A percentile compares a stretch with the other conserved stretches of the same genome.
phyloP scores from a whole-genome alignment of 345 rosid species.

The Viola odorata region DNA sequence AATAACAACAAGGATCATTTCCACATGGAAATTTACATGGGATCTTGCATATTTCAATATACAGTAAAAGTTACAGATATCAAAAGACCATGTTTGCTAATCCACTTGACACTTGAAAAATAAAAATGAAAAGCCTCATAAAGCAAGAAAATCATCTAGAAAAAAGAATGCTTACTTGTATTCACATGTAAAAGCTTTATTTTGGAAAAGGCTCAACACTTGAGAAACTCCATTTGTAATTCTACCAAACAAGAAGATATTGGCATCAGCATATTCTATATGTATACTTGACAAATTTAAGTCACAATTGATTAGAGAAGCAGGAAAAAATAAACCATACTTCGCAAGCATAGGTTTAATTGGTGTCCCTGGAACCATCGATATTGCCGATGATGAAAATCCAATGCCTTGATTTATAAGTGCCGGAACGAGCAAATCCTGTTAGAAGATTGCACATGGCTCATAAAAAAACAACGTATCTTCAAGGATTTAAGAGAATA shows the following conservation, averaged over 20 bases:
- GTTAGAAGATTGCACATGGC: constrained; percentile 20
- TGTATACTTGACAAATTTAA: constrained; percentile 4
- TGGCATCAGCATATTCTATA: constrained; percentile 12
- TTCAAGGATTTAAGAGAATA: constrained; percentile 1
- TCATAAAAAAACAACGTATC: not conserved
- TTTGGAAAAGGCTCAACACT: constrained; percentile 51
- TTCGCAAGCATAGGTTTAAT: constrained; percentile 94
- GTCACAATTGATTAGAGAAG: not conserved
- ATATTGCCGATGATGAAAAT: constrained; percentile 64
- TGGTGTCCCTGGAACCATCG: constrained; percentile 81
- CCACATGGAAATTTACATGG: no score
- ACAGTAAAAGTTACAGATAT: no score
- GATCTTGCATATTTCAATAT: no score
- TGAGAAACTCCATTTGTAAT: constrained; percentile 66
- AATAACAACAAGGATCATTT: no score
- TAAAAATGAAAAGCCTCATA: no score
- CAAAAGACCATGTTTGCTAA: no score
- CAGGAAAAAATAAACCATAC: no score
- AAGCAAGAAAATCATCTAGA: not conserved
- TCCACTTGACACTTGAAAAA: no score
- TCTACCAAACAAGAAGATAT: constrained; percentile 32
- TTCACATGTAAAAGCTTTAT: constrained; percentile 77
- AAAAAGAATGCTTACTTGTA: constrained; percentile 54
- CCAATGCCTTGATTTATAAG: constrained; percentile 57
- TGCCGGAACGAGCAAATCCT: constrained; percentile 72